These are phyloP conservation scores for Elaeis guineensis DNA, from an alignment of 176 grass and related monocot genomes.

Conservation along the genomic window DNA sequence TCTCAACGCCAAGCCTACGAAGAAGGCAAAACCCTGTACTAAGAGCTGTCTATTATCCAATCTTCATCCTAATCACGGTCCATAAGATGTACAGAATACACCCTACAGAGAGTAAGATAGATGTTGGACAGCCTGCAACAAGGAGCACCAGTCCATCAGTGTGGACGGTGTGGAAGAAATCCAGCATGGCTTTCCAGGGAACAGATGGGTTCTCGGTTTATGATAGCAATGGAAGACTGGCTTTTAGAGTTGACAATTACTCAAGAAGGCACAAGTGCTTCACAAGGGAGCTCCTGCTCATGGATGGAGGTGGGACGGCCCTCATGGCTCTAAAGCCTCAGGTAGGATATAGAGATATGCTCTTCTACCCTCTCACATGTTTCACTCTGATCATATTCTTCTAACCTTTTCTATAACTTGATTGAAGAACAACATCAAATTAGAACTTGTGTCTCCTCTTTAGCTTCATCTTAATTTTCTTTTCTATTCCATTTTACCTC, in stretches of 20 bases:
- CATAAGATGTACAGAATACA: constrained; percentile 43
- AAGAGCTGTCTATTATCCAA: too few relatives aligned
- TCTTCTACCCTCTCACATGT: too few relatives aligned
- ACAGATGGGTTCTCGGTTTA: constrained; percentile 89
- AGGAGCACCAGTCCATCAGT: constrained; percentile 13
- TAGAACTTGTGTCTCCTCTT: too few relatives aligned
- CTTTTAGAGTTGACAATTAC: constrained; percentile 89
- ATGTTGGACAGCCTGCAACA: background rate
- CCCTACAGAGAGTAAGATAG: constrained; percentile 24
- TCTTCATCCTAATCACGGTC: too few relatives aligned
- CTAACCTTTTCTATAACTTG: too few relatives aligned
- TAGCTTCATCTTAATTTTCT: too few relatives aligned
- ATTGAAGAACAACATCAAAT: too few relatives aligned
- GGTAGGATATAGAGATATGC: constrained; percentile 12
- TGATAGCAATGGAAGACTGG: constrained; percentile 45
- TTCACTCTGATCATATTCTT: too few relatives aligned
- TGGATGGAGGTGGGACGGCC: constrained; percentile 50
- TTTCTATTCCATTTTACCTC: too few relatives aligned
- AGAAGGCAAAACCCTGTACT: too few relatives aligned
- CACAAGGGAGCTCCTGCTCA: constrained; percentile 67
- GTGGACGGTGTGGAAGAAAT: constrained; percentile 97
- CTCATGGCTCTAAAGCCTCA: constrained; percentile 56
- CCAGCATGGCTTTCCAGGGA: constrained; percentile 89
- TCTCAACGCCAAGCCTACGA: too few relatives aligned
- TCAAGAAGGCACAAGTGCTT: constrained; percentile 47